Base-by-base conservation (phyloP, 441 rosid genomes). In the Jatropha multifida region DNA sequence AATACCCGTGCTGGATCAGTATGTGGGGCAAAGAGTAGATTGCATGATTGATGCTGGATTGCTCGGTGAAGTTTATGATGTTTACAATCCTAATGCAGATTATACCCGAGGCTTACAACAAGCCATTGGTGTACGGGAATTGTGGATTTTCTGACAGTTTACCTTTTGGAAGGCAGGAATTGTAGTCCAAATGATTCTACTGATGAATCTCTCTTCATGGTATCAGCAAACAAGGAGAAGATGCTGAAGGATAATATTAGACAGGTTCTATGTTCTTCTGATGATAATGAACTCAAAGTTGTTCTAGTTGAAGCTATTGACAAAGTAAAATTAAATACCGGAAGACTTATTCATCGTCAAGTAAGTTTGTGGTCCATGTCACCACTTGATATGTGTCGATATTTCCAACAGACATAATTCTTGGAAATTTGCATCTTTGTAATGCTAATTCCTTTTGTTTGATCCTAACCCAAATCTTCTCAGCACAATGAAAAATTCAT, bases 71-170 rank as follows among this genome's bases (percentile, higher is more conserved):
- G 96, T 93, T 72, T 90, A 78, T 69, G 88, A 90, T 71, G 83
- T 95, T 62, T 93, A 88, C 84, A 84, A 85, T 56, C 79, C 80
- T 65, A 81, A 89, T 84, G 88, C 88, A 0, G 89, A 88, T 77
- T 93, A 92, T 74, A 88, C 98, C 69, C 88, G 86, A 85, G 99
- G 97, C 59, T 46, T 93, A 74, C 81, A 84, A 71, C 97, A 95
- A 83, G 94, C 98, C 40, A 93, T 95, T 77, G 98, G 98, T 66
- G 96, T 90, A 26, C 80, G 89, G 74, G 98, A 95, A 76, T 95
- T 95, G 78, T 89, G 88, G 75, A 85, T 52, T 83, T 90, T 82
- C 83, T 95, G 65, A 78, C 76, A 52, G 56, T 73, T 69, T 82
- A 86, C 82, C 81, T 78, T 76, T 72, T 76, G 0, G 79, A 68